These are phyloP conservation scores for Candida smagusa DNA, from an alignment of 1,139 yeast species.

Conservation along the genomic window DNA sequence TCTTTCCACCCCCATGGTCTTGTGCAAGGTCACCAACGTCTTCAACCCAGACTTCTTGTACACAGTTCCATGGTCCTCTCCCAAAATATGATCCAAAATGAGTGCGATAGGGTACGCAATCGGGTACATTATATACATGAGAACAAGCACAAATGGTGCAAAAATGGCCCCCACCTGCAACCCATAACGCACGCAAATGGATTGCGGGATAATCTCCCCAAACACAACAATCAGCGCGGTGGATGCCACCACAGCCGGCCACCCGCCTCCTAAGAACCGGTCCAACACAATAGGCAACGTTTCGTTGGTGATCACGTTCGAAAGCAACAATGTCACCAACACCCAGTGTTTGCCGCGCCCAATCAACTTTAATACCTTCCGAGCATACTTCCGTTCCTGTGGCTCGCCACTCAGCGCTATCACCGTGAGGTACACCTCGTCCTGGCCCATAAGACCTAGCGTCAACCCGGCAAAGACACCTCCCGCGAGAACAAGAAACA, in stretches of 20 bases:
- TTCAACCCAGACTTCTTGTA: constrained; percentile 91
- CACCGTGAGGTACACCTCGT: constrained; percentile 82
- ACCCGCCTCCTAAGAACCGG: constrained; percentile 91
- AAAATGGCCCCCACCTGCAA: constrained; percentile 86
- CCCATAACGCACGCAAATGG: constrained; percentile 89
- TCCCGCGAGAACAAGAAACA: constrained; percentile 74
- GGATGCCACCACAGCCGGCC: constrained; percentile 93
- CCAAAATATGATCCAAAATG: constrained; percentile 75
- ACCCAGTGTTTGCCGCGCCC: constrained; percentile 96
- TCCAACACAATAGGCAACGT: constrained; percentile 92
- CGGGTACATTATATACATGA: constrained; percentile 92
- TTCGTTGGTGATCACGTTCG: constrained; percentile 93
- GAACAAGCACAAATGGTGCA: constrained; percentile 77
- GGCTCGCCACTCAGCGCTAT: constrained; percentile 58
- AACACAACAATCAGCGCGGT: constrained; percentile 91
- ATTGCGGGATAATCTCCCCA: constrained; percentile 96
- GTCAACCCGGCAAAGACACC: constrained; percentile 97
- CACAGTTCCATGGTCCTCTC: constrained; percentile 95
- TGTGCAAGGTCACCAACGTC: constrained; percentile 87
- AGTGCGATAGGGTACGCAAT: constrained; percentile 88
- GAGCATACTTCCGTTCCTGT: constrained; percentile 67
- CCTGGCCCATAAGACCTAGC: constrained; percentile 95
- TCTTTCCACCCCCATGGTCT: constrained; percentile 93
- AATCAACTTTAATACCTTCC: constrained; percentile 66
- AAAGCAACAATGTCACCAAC: constrained; percentile 80